These are phyloP conservation scores for Penicillium arizonense DNA, from an alignment of 495 filamentous ascomycete genomes.

Conservation along the genomic window DNA sequence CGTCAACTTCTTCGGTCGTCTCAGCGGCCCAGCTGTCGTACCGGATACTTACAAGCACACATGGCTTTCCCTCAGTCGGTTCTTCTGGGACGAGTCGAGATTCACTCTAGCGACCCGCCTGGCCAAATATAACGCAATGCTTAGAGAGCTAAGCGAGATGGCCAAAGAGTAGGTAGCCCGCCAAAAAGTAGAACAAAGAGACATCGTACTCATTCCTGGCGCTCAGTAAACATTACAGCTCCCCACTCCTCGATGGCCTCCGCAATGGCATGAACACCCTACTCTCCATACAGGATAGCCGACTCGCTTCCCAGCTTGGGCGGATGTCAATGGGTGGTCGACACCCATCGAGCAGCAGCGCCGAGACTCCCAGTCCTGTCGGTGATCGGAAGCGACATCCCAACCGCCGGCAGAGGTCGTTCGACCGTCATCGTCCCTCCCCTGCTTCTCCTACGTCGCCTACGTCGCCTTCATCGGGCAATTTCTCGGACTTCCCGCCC, in stretches of 20 bases:
- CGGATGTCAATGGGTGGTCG: constrained; percentile 34
- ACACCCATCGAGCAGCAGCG: constrained; percentile 28
- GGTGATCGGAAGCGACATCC: constrained; percentile 25
- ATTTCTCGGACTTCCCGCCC: constrained; percentile 36
- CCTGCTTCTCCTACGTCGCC: constrained; percentile 31
- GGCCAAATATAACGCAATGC: constrained; percentile 51
- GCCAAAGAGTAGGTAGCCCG: constrained; percentile 41
- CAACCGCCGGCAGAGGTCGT: constrained; percentile 33
- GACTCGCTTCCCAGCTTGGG: constrained; percentile 33
- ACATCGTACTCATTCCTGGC: constrained; percentile 3
- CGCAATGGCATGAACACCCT: constrained; percentile 36
- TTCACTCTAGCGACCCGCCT: constrained; percentile 50
- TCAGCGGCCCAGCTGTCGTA: constrained; percentile 30
- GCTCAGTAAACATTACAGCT: constrained; percentile 29
- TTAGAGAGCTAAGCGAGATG: constrained; percentile 47
- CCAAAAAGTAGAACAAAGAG: not conserved
- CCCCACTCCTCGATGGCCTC: constrained; percentile 29
- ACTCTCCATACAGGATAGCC: constrained; percentile 37
- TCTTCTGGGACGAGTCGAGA: constrained; percentile 52
- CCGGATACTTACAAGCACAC: constrained; percentile 42
- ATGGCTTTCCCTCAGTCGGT: constrained; percentile 51
- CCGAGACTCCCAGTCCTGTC: constrained; percentile 28
- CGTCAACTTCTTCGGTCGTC: constrained; percentile 46
- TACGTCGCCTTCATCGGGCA: constrained; percentile 30
- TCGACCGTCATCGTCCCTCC: constrained; percentile 35